These are phyloP conservation scores for Teratosphaeria pseudoeucalypti DNA, from an alignment of 2,329 filamentous ascomycete species.

Conservation along the genomic window DNA sequence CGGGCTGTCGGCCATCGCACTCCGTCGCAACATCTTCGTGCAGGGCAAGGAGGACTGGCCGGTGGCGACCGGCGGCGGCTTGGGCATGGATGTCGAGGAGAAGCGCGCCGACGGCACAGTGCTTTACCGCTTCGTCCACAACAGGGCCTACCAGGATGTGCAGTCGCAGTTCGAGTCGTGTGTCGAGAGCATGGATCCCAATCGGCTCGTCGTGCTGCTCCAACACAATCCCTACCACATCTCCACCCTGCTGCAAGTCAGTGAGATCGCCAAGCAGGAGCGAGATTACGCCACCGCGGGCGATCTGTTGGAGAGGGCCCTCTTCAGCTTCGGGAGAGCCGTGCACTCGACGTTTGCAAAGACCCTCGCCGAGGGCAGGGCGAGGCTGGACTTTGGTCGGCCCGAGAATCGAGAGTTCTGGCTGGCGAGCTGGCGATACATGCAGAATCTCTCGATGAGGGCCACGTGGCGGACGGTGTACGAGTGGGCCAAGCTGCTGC, in stretches of 20 bases:
- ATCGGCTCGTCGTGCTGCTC: conserved; percentile 68
- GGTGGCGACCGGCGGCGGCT: conserved; percentile 62
- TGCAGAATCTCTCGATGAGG: conserved; percentile 73
- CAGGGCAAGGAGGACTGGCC: conserved; percentile 86
- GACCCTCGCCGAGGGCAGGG: conserved; percentile 65
- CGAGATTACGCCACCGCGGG: conserved; percentile 76
- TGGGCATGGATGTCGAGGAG: conserved; percentile 66
- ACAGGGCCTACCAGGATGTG: conserved; percentile 58
- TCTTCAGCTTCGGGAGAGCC: conserved; percentile 88
- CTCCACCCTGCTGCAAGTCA: conserved; percentile 85
- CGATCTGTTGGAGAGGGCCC: conserved; percentile 78
- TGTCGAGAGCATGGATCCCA: conserved; percentile 76
- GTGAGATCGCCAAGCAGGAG: conserved; percentile 83
- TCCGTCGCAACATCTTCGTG: conserved; percentile 72
- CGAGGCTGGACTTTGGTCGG: conserved; percentile 67
- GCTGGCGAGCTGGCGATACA: conserved; percentile 81
- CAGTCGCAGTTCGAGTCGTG: conserved; percentile 68
- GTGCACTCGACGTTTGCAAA: conserved; percentile 72
- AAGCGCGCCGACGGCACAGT: conserved; percentile 46
- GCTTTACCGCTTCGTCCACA: conserved; percentile 72
- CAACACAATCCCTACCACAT: conserved; percentile 77
- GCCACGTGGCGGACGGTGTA: conserved; percentile 90
- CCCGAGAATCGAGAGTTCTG: conserved; percentile 89
- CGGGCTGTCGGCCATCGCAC: conserved; percentile 50
- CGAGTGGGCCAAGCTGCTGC: conserved; percentile 82